Evolutionary conservation across 2,329 filamentous ascomycete genomes (phyloP).

Genomic region (Pseudogymnoascus sp.): DNA sequence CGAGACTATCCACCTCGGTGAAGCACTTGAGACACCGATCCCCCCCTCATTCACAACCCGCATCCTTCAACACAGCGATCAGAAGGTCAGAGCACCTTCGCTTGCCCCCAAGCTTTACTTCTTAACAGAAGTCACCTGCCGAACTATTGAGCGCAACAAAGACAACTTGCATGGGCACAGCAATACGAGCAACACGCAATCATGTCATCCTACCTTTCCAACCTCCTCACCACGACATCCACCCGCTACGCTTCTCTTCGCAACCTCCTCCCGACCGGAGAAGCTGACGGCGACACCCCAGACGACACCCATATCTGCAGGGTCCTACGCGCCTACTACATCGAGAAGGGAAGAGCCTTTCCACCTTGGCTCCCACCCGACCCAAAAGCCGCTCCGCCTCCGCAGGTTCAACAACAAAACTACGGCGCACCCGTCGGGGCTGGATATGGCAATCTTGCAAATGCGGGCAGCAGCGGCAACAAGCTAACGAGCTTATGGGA

Average conservation of each 20-base stretch:
- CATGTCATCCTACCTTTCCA: conserved; percentile 78
- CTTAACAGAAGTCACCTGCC: not conserved
- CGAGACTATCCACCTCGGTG: not conserved
- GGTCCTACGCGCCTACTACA: conserved; percentile 87
- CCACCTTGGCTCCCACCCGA: conserved; percentile 85
- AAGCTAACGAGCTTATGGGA: conserved; percentile 53
- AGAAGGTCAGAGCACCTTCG: not conserved
- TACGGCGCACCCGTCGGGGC: conserved; percentile 35
- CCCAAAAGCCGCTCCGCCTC: conserved; percentile 60
- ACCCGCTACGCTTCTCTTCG: conserved; percentile 54
- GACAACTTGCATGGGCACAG: not conserved
- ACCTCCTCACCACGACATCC: conserved; percentile 56
- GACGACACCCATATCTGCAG: conserved; percentile 94
- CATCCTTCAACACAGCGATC: not conserved
- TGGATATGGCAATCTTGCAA: conserved; percentile 42
- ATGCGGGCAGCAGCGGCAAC: conserved; percentile 27
- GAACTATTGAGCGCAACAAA: not conserved
- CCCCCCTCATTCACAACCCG: not conserved
- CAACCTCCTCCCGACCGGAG: conserved; percentile 58
- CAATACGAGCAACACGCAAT: not conserved
- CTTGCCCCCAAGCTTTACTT: not conserved
- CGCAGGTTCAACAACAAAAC: conserved; percentile 35
- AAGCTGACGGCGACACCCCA: conserved; percentile 63
- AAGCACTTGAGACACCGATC: conserved; percentile 6
- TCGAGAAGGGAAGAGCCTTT: conserved; percentile 71